phyloP scores from a whole-genome alignment of 2,329 filamentous ascomycete species.

The Arachnomyces sp. region DNA sequence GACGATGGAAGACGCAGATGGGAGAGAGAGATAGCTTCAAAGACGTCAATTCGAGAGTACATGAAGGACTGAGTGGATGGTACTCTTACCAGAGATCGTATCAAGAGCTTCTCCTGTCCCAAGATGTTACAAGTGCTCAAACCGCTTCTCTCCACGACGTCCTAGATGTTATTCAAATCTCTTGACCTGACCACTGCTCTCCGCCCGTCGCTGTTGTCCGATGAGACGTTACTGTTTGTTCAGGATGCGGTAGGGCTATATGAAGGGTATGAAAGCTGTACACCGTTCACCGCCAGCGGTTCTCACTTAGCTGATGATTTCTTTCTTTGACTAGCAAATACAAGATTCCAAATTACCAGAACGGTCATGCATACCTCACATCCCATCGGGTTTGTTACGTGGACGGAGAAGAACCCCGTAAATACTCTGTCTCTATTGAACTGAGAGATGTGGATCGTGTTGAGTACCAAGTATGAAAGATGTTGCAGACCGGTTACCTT shows the following conservation, averaged over 20 bases:
- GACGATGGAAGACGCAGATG: slow-evolving; percentile 13
- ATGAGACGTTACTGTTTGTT: slow-evolving; percentile 91
- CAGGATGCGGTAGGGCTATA: slow-evolving; percentile 97
- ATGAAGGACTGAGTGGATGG: no score
- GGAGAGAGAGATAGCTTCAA: not conserved
- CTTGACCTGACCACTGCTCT: slow-evolving; percentile 94
- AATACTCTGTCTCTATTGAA: slow-evolving; percentile 75
- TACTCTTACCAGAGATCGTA: no score
- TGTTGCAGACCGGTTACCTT: not conserved
- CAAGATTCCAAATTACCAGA: slow-evolving; percentile 88
- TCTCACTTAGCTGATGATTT: slow-evolving; percentile 14
- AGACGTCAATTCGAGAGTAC: no score
- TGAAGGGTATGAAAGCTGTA: slow-evolving; percentile 64
- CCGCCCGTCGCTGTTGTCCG: slow-evolving; percentile 81
- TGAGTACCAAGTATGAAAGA: slow-evolving; percentile 67
- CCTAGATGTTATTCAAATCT: slow-evolving; percentile 94
- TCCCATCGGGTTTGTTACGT: slow-evolving; percentile 95
- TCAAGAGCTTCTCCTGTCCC: slow-evolving; percentile 5
- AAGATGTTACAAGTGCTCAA: slow-evolving; percentile 10
- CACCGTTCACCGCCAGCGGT: slow-evolving; percentile 2
- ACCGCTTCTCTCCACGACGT: slow-evolving; percentile 22
- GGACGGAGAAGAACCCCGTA: slow-evolving; percentile 75
- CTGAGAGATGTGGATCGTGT: slow-evolving; percentile 83
- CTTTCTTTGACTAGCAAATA: slow-evolving; percentile 58
- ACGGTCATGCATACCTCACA: slow-evolving; percentile 92